Conservation (phyloP, 805 yeast genomes). For the Kluyveromyces dobzhanskii region DNA sequence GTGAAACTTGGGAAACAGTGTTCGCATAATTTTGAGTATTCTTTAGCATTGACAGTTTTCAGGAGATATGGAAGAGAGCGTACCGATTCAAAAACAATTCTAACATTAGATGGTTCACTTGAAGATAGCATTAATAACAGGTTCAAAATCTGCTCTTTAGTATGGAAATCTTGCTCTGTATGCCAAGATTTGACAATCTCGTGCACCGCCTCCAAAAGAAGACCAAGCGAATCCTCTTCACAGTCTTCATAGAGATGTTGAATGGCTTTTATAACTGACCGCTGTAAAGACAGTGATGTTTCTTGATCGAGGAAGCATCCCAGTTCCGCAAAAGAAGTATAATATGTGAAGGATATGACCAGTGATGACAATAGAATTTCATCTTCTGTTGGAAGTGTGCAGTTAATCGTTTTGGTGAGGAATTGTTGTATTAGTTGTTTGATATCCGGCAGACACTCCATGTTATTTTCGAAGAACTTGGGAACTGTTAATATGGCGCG, state of each 20-base stretch:
- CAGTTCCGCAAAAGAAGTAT: constrained; percentile 32
- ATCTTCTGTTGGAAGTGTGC: constrained; percentile 24
- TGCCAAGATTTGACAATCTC: constrained; percentile 28
- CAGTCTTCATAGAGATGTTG: constrained; percentile 46
- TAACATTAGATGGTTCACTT: constrained; percentile 68
- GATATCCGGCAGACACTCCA: constrained; percentile 26
- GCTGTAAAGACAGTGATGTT: constrained; percentile 15
- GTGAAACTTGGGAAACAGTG: constrained; percentile 45
- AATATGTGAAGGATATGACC: constrained; percentile 48
- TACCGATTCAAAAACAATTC: constrained; percentile 54
- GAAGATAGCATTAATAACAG: constrained; percentile 57
- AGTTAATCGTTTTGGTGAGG: constrained; percentile 15
- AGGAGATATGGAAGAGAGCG: constrained; percentile 61
- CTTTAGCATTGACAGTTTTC: constrained; percentile 34
- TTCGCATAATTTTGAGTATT: constrained; percentile 41
- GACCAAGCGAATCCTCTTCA: constrained; percentile 72
- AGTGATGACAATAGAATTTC: constrained; percentile 26
- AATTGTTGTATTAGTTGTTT: constrained; percentile 26
- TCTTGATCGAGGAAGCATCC: constrained; percentile 19
- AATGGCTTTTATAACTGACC: constrained; percentile 31
- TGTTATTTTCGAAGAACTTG: constrained; percentile 46
- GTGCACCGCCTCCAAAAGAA: constrained; percentile 62
- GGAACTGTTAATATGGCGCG: constrained; percentile 49
- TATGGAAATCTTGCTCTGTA: constrained; percentile 35
- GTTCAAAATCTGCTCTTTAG: constrained; percentile 32